Conservation (phyloP, 345 rosid genomes). For the Rhizophora mangle region DNA sequence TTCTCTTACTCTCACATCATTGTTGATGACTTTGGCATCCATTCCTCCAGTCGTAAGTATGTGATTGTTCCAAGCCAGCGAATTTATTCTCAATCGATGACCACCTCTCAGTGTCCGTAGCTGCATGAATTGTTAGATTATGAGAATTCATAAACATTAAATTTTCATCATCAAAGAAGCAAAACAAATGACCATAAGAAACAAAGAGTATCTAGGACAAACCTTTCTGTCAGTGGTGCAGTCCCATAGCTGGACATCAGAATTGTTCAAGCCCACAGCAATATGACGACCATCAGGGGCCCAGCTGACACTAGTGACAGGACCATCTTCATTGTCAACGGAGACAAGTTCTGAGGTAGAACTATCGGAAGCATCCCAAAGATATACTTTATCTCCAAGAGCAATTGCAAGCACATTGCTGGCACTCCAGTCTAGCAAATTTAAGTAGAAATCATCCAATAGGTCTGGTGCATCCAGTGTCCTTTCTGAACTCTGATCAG, state of each 20-base stretch:
- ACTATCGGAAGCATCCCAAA: conserved; percentile 50
- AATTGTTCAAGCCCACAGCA: conserved; percentile 50
- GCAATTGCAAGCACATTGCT: conserved; percentile 42
- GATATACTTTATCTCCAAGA: conserved; percentile 36
- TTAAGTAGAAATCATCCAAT: conserved; percentile 41
- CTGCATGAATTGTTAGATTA: conserved; percentile 13
- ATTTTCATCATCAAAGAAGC: neutral
- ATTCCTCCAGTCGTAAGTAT: conserved; percentile 49
- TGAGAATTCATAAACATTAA: neutral
- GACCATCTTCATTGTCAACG: conserved; percentile 38
- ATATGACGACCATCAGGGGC: conserved; percentile 48
- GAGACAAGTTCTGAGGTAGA: conserved; percentile 54
- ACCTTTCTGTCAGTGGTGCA: conserved; percentile 34
- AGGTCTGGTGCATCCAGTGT: conserved; percentile 45
- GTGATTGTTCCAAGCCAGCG: conserved; percentile 54
- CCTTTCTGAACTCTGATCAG: conserved; percentile 37
- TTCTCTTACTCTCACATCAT: conserved; percentile 45
- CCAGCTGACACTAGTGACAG: conserved; percentile 54
- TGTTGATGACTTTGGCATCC: conserved; percentile 46
- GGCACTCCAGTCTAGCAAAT: conserved; percentile 51
- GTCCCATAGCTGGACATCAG: conserved; percentile 55
- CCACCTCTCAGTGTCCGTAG: conserved; percentile 42
- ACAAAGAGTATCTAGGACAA: neutral
- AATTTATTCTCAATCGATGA: conserved; percentile 40
- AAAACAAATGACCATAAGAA: neutral